Conservation (phyloP, 768 basidiomycete genomes). For the Sarcodon aspratus region DNA sequence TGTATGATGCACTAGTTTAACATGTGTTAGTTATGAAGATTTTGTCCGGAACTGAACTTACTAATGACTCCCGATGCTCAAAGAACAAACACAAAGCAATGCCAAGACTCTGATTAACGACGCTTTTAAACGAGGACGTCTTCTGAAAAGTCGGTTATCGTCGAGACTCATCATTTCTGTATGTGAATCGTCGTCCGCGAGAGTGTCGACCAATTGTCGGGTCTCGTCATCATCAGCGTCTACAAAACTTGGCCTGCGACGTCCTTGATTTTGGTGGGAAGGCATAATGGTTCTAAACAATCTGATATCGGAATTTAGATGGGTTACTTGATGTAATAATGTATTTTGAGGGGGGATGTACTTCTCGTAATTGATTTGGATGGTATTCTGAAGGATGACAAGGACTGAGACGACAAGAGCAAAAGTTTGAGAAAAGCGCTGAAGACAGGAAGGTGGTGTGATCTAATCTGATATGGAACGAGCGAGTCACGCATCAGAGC, state of each 20-base stretch:
- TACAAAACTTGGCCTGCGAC: neutral
- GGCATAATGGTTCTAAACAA: too few relatives aligned
- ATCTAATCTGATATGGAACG: too few relatives aligned
- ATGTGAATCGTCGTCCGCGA: neutral
- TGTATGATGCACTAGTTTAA: constrained; percentile 47
- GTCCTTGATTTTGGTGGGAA: neutral
- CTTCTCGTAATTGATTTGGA: too few relatives aligned
- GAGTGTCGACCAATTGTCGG: neutral
- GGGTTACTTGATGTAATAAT: too few relatives aligned
- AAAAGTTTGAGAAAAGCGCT: too few relatives aligned
- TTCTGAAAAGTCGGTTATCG: constrained; percentile 6
- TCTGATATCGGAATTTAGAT: too few relatives aligned
- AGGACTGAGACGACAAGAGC: too few relatives aligned
- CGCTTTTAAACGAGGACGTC: constrained; percentile 10
- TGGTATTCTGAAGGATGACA: too few relatives aligned
- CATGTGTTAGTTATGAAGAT: neutral
- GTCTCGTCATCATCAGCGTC: neutral
- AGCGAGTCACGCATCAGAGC: too few relatives aligned
- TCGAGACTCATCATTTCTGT: neutral
- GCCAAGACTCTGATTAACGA: constrained; percentile 47
- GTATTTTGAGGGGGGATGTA: too few relatives aligned
- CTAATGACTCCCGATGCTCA: constrained; percentile 76
- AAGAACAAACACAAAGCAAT: constrained; percentile 57
- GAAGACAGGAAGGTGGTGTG: too few relatives aligned
- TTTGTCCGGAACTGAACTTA: constrained; percentile 19